These are phyloP conservation scores for Malania oleifera DNA, from an alignment of 164 flowering plant genomes.

Conservation along the genomic window DNA sequence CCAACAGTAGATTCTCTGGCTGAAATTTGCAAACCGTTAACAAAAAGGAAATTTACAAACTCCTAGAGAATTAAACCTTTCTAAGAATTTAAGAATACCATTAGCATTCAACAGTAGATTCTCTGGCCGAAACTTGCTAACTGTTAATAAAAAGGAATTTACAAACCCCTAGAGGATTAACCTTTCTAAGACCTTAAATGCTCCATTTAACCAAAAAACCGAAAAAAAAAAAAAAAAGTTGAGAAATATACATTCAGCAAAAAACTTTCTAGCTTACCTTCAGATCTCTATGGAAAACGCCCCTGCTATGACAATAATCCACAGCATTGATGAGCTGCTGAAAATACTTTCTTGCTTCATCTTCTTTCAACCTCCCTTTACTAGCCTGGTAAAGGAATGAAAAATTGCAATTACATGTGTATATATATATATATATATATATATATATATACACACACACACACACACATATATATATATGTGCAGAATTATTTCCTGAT, in stretches of 20 bases:
- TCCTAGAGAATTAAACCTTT: too few relatives aligned
- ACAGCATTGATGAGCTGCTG: conserved; percentile 95
- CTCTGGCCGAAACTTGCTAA: too few relatives aligned
- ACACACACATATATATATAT: not conserved
- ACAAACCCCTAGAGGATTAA: not conserved
- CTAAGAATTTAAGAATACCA: too few relatives aligned
- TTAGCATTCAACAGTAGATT: too few relatives aligned
- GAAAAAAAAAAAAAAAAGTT: not conserved
- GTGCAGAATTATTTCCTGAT: not conserved
- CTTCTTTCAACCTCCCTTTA: conserved; percentile 82
- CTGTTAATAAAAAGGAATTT: not conserved
- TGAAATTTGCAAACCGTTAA: conserved; percentile 26
- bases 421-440: too few relatives aligned
- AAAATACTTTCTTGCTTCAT: conserved; percentile 88
- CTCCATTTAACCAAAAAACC: not conserved
- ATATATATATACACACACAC: not conserved
- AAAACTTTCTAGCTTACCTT: conserved; percentile 43
- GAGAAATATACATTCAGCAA: not conserved
- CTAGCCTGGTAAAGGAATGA: conserved; percentile 39
- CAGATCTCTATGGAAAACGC: conserved; percentile 88
- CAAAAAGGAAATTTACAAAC: too few relatives aligned
- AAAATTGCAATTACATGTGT: conserved; percentile 4
- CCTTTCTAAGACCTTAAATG: too few relatives aligned
- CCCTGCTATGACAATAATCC: conserved; percentile 97
- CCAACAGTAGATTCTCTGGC: conserved; percentile 96